phyloP scores from a whole-genome alignment of 306 rosid species.

The Quercus cerris region DNA sequence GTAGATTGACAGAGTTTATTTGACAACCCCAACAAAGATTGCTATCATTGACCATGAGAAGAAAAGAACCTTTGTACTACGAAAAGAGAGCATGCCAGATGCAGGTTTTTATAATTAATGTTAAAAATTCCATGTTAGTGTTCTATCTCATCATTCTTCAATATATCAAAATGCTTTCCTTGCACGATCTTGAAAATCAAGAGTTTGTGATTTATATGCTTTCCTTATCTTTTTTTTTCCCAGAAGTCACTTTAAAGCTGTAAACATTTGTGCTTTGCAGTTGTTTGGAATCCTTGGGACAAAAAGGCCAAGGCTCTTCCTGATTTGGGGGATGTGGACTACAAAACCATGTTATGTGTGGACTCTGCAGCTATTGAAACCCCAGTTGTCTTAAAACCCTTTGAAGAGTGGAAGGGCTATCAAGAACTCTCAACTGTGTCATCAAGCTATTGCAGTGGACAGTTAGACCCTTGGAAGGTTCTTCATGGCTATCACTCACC shows the following conservation, averaged over 20 bases:
- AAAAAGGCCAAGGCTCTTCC: slow-evolving; percentile 57
- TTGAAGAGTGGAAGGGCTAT: slow-evolving; percentile 72
- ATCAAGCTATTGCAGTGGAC: slow-evolving; percentile 88
- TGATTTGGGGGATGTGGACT: slow-evolving; percentile 71
- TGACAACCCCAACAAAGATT: slow-evolving; percentile 56
- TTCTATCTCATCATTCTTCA: background rate
- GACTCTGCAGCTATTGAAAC: slow-evolving; percentile 62
- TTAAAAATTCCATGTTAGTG: background rate
- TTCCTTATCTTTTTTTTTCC: no score
- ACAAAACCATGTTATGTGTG: slow-evolving; percentile 66
- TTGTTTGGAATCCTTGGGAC: slow-evolving; percentile 85
- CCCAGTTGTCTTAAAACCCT: slow-evolving; percentile 57
- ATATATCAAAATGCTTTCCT: background rate
- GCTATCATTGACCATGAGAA: slow-evolving; percentile 85
- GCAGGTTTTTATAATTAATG: slow-evolving; percentile 41
- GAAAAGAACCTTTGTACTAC: slow-evolving; percentile 69
- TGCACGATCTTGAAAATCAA: background rate
- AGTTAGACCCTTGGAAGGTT: slow-evolving; percentile 70
- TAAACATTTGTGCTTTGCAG: slow-evolving; percentile 27
- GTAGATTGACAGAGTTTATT: slow-evolving; percentile 63
- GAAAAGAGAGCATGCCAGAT: slow-evolving; percentile 64
- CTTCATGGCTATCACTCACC: slow-evolving; percentile 50
- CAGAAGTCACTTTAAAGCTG: no score
- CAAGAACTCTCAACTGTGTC: slow-evolving; percentile 70
- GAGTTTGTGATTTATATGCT: no score